phyloP scores from a whole-genome alignment of 305 asterid species.

The Salvia sclarea region DNA sequence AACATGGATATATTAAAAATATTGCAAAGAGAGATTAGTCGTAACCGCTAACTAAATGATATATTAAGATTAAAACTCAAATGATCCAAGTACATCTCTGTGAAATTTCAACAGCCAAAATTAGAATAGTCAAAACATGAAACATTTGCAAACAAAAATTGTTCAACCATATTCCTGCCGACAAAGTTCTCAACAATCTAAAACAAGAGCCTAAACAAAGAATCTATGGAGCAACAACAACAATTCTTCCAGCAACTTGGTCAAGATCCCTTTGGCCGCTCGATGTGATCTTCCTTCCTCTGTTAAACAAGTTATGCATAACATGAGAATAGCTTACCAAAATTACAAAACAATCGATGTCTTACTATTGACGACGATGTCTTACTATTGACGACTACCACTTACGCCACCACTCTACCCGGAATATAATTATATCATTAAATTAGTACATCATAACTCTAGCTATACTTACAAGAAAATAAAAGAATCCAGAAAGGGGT shows the following conservation, averaged over 20 bases:
- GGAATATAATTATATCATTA: too few relatives aligned
- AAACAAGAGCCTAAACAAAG: constrained; percentile 18
- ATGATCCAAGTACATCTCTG: constrained; percentile 23
- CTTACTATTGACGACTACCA: too few relatives aligned
- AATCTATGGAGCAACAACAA: constrained; percentile 46
- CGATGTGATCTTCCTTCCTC: constrained; percentile 61
- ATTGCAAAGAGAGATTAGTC: too few relatives aligned
- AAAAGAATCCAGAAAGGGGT: neutral
- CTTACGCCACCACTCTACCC: too few relatives aligned
- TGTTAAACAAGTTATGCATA: constrained; percentile 22
- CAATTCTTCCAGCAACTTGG: constrained; percentile 64
- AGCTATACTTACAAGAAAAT: neutral
- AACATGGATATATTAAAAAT: too few relatives aligned
- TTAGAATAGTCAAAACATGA: constrained; percentile 22
- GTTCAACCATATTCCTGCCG: constrained; percentile 30
- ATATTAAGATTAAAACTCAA: constrained; percentile 30
- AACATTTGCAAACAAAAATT: constrained; percentile 33
- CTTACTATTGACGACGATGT: too few relatives aligned
- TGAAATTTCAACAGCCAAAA: constrained; percentile 34
- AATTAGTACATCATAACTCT: too few relatives aligned
- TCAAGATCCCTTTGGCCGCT: constrained; percentile 62
- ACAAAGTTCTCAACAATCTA: constrained; percentile 27
- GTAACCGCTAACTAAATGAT: constrained; percentile 22
- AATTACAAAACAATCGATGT: neutral
- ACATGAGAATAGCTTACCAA: neutral